phyloP scores from a whole-genome alignment of 768 basidiomycete genomes.

The Podaxis sp. region DNA sequence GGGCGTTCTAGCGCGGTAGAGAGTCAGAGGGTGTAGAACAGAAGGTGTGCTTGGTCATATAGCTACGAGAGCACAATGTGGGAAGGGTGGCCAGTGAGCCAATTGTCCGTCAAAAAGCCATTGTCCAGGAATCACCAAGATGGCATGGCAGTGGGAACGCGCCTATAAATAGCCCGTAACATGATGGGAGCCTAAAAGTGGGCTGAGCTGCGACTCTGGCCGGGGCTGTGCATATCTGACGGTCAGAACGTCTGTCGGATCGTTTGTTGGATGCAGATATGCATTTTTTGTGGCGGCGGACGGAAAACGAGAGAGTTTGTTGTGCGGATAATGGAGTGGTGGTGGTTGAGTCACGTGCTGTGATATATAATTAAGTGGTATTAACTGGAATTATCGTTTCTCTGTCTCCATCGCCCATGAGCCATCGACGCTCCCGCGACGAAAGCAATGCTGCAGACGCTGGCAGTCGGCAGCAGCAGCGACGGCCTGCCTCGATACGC shows the following conservation, averaged over 20 bases:
- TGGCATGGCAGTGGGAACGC: background rate
- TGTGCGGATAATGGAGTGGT: background rate
- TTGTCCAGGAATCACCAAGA: background rate
- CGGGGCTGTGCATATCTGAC: background rate
- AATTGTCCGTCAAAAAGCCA: background rate
- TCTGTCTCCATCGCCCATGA: constrained; percentile 5
- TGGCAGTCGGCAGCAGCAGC: background rate
- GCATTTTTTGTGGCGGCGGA: background rate
- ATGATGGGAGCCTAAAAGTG: background rate
- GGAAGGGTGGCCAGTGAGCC: background rate
- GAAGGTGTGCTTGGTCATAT: background rate
- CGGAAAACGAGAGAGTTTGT: background rate
- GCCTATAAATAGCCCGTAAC: background rate
- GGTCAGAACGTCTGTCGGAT: background rate
- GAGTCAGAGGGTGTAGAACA: background rate
- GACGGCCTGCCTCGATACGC: constrained; percentile 57
- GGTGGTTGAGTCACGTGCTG: background rate
- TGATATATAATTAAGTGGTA: background rate
- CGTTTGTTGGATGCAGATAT: background rate
- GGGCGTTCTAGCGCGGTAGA: background rate
- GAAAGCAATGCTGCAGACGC: background rate
- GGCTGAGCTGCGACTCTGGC: background rate
- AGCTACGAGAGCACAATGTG: background rate
- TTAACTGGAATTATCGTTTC: background rate
- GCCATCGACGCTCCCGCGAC: background rate